Conservation (phyloP, 2,329 filamentous ascomycete species). For the Phyllosticta paracitricarpa region DNA sequence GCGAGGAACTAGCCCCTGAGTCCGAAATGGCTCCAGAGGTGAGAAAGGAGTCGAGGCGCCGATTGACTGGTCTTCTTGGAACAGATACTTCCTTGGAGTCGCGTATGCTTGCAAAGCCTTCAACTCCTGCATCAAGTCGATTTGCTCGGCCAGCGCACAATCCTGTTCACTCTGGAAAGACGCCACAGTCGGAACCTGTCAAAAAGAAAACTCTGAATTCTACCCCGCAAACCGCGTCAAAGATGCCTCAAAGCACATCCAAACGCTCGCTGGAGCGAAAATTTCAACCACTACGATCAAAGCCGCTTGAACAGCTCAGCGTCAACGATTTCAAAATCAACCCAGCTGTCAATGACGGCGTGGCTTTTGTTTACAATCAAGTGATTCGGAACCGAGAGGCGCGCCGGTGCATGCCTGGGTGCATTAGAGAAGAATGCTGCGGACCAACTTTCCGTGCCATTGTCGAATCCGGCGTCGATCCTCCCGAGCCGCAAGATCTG, state of each 20-base stretch:
- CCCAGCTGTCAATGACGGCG: slow-evolving; percentile 57
- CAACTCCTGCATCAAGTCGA: not conserved
- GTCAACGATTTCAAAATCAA: slow-evolving; percentile 77
- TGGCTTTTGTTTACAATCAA: slow-evolving; percentile 63
- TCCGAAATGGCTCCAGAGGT: not conserved
- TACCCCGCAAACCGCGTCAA: not conserved
- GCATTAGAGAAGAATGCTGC: slow-evolving; percentile 66
- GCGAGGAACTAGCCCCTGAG: slow-evolving; percentile 4
- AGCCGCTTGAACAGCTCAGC: slow-evolving; percentile 47
- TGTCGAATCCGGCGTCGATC: slow-evolving; percentile 33
- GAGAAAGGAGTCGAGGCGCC: slow-evolving; percentile 5
- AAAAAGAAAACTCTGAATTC: not conserved
- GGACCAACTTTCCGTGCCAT: slow-evolving; percentile 60
- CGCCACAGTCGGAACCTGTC: not conserved
- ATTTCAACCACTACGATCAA: slow-evolving; percentile 42
- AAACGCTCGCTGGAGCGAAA: not conserved
- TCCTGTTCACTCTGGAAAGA: not conserved
- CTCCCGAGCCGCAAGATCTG: slow-evolving; percentile 1
- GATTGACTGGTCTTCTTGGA: not conserved
- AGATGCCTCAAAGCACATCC: not conserved
- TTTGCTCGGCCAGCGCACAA: not conserved
- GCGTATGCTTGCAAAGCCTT: not conserved
- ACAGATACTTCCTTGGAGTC: not conserved
- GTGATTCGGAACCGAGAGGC: slow-evolving; percentile 62
- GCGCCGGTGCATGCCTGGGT: slow-evolving; percentile 62